phyloP scores from a whole-genome alignment of 2,329 filamentous ascomycete genomes.

The Penicillium palitans region DNA sequence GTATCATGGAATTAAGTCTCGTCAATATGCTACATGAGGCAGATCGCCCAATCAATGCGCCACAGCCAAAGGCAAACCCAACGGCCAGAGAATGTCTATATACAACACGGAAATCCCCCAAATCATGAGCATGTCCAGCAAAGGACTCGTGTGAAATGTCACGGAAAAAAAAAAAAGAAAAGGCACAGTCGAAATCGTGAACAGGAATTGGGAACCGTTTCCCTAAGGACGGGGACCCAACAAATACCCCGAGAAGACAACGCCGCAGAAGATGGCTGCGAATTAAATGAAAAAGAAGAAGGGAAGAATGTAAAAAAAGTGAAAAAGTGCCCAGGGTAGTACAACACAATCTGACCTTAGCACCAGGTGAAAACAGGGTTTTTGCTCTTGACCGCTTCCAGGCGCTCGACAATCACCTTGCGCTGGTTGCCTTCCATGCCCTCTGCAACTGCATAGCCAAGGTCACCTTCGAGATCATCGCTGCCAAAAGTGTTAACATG shows the following conservation, averaged over 20 bases:
- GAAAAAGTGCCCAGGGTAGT: conserved; percentile 4
- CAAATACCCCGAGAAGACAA: conserved; percentile 16
- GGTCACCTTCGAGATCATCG: conserved; percentile 83
- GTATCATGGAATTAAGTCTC: conserved; percentile 33
- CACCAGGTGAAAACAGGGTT: conserved; percentile 99
- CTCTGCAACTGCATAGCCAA: conserved; percentile 91
- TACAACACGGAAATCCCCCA: conserved; percentile 31
- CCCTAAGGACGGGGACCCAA: background rate
- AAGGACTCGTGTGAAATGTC: conserved; percentile 22
- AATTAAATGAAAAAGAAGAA: conserved; percentile 23
- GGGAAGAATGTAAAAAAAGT: conserved; percentile 16
- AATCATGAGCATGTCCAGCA: conserved; percentile 27
- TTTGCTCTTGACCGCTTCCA: conserved; percentile 92
- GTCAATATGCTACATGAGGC: conserved; percentile 34
- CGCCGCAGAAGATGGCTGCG: conserved; percentile 21
- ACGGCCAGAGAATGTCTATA: conserved; percentile 36
- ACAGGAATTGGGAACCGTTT: background rate
- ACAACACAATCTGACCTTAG: conserved; percentile 47
- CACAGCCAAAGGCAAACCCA: conserved; percentile 24
- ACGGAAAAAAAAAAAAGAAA: conserved; percentile 27
- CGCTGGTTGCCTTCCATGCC: conserved; percentile 88
- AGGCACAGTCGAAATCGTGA: conserved; percentile 4
- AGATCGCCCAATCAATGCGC: conserved; percentile 25
- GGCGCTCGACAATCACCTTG: conserved; percentile 93
- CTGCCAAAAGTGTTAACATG: conserved; percentile 55